Evolutionary conservation across 192 early-diverging fungal species (phyloP), one percentile per base, ranked within the genome.

Genomic region (Coemansia sp.): DNA sequence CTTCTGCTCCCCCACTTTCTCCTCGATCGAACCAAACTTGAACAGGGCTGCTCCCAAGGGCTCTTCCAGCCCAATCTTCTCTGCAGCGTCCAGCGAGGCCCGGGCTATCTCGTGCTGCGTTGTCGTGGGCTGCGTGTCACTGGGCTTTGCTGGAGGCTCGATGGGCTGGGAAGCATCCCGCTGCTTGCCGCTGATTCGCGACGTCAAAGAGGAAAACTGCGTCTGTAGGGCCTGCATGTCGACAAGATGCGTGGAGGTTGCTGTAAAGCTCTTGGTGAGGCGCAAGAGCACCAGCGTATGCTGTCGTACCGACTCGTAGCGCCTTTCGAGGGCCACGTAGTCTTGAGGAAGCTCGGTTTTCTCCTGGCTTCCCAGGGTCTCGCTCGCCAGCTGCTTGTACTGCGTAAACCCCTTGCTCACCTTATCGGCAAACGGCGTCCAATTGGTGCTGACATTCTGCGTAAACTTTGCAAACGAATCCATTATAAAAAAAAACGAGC

Each of bases 321-420:
- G 54, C 81, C 83, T 83, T 62, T 97, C 96, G 41, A 99, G 81
- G 49, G 89, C 85, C 51, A 91, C 80, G 73, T 97, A 99, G 61
- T 99, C 95, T 51, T 82, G 81, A 32, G 96, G 96, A 23, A 99
- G 85, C 53, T 92, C 90, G 28, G 96, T 99, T 26, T 93, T 81
- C 52, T 95, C 91, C 17, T 81, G 80, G 52, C 73, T 88, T 31
- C 89, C 90, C 49, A 96, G 79, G 66, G 85, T 86, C 65, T 99
- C 96, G 56, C 87, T 84, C 18, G 94, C 94, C 80, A 88, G 88
- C 60, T 82, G 76, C 58, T 75, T 73, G 65, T 71, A 72, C 53
- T 77, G 80, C 51, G 80, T 81, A 46, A 81, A 70, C 47, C 74
- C 70, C 56, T 53, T 53, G 48, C 63, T 60, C 34, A 77, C 58